Conservation (phyloP, 192 early-diverging fungal genomes). For the Coemansia sp. region DNA sequence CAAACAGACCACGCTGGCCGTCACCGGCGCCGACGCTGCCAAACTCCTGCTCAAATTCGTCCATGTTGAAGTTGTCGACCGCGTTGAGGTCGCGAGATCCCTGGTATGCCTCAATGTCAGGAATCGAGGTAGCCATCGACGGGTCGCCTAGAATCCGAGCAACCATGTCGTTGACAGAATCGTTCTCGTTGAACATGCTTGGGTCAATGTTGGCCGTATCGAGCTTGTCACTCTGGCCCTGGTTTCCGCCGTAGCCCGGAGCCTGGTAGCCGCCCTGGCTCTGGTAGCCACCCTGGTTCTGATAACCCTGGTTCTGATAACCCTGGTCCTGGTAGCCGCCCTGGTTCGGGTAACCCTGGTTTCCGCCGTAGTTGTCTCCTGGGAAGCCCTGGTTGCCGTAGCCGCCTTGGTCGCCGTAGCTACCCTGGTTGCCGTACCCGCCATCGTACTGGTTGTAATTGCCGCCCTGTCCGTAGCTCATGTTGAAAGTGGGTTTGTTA, state of each 20-base stretch:
- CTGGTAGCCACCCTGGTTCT: not conserved
- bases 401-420: slow-evolving; percentile 20
- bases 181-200: slow-evolving; percentile 4
- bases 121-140: not conserved
- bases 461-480: slow-evolving; percentile 6
- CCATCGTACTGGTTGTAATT: too few species aligned
- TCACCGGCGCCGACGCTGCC: slow-evolving; percentile 13
- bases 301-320: not conserved
- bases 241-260: not conserved
- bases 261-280: slow-evolving; percentile 16
- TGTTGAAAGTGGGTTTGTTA: not conserved
- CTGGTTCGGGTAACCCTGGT: slow-evolving; percentile 8
- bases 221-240: not conserved
- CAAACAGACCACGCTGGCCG: slow-evolving; percentile 41
- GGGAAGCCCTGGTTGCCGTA: slow-evolving; percentile 12
- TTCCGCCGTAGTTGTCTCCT: slow-evolving; percentile 12
- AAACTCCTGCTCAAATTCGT: slow-evolving; percentile 19
- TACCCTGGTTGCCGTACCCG: slow-evolving; percentile 5
- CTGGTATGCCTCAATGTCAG: slow-evolving; percentile 7
- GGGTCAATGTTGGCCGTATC: slow-evolving; percentile 1
- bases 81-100: slow-evolving; percentile 26
- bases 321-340: slow-evolving; percentile 4
- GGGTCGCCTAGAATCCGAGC: slow-evolving; percentile 11
- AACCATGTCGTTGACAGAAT: slow-evolving; percentile 10
- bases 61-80: slow-evolving; percentile 25